Conservation (phyloP, 1,139 yeast genomes). For the Kodamaea suecica region DNA sequence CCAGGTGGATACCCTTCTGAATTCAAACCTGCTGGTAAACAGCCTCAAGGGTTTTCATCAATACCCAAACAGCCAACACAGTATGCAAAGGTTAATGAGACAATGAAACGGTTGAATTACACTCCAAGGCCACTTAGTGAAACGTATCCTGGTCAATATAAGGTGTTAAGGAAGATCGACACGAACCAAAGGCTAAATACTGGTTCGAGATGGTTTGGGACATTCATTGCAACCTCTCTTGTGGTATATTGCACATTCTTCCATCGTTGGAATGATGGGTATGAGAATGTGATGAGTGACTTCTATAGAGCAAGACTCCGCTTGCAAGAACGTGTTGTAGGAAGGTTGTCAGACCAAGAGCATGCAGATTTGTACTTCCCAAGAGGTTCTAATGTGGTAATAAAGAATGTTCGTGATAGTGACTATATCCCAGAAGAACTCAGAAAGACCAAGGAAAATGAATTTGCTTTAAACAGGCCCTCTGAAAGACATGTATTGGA, state of each 20-base stretch:
- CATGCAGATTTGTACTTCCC: constrained; percentile 58
- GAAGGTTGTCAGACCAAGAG: constrained; percentile 55
- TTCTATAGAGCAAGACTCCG: constrained; percentile 62
- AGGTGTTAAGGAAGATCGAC: constrained; percentile 62
- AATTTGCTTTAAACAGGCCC: constrained; percentile 63
- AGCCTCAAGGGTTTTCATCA: constrained; percentile 55
- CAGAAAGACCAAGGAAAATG: constrained; percentile 42
- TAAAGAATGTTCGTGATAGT: constrained; percentile 43
- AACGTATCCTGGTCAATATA: constrained; percentile 75
- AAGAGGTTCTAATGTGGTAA: constrained; percentile 30
- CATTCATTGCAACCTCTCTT: constrained; percentile 44
- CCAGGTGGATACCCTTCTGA: constrained; percentile 86
- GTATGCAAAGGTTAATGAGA: constrained; percentile 65
- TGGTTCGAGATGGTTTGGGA: constrained; percentile 54
- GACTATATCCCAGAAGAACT: constrained; percentile 40
- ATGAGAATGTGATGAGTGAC: constrained; percentile 69
- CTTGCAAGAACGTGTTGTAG: constrained; percentile 50
- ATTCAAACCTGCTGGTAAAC: constrained; percentile 53
- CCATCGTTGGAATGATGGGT: constrained; percentile 82
- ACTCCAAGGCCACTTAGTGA: constrained; percentile 78
- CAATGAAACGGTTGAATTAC: constrained; percentile 69
- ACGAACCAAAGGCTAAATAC: constrained; percentile 53
- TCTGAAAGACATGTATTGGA: constrained; percentile 70
- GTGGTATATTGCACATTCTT: constrained; percentile 63
- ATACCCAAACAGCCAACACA: constrained; percentile 68